These are phyloP conservation scores for Tetrapisispora taiwanensis DNA, from an alignment of 805 yeast genomes.

Conservation along the genomic window DNA sequence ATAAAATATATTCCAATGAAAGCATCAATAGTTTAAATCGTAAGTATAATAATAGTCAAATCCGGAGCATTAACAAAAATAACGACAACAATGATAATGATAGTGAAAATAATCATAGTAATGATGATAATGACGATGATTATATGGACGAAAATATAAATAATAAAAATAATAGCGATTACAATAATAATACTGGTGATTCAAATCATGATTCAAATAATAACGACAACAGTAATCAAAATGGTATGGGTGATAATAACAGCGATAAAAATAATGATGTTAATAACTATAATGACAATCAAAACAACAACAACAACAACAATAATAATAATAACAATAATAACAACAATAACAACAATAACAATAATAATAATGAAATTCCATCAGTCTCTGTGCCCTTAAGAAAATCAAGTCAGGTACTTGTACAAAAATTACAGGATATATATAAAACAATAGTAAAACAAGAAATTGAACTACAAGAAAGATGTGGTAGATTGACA, in stretches of 20 bases:
- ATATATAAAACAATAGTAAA: conserved; percentile 61
- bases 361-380: conserved; percentile 15
- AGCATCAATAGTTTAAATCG: not conserved
- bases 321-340: conserved; percentile 7
- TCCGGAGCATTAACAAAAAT: not conserved
- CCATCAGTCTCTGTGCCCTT: conserved; percentile 12
- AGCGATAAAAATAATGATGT: conserved; percentile 4
- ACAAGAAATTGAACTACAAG: conserved; percentile 59
- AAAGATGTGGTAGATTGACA: conserved; percentile 53
- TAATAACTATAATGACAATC: conserved; percentile 2
- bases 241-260: not conserved
- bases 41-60: not conserved
- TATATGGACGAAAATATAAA: not conserved
- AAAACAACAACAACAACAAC: conserved; percentile 5
- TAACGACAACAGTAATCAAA: not conserved
- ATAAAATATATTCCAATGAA: not conserved
- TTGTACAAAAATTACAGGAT: conserved; percentile 63
- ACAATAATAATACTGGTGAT: not conserved
- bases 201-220: not conserved
- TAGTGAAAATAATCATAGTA: not conserved
- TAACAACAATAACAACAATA: conserved; percentile 7
- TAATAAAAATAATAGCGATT: not conserved
- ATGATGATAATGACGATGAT: not conserved
- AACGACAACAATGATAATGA: not conserved
- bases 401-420: conserved; percentile 33